A percentile compares a stretch with the other conserved stretches of the same genome.
These are phyloP conservation scores for Phytophthora sp. DNA, from an alignment of 352 stramenopile species.

Conservation along the genomic window DNA sequence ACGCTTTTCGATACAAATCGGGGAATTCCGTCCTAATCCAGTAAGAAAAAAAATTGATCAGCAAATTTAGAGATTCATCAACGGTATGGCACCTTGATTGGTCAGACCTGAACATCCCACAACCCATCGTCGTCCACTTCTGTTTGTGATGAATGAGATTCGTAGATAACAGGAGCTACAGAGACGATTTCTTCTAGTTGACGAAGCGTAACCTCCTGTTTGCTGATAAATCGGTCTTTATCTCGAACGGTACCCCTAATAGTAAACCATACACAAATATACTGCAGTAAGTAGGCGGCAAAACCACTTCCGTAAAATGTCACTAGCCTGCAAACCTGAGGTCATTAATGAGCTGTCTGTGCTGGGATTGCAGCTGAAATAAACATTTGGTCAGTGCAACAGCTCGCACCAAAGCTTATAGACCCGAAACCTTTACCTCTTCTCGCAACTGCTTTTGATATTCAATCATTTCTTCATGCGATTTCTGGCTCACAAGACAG, in stretches of 20 bases:
- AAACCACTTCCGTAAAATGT: not conserved
- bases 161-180: constrained; percentile 13
- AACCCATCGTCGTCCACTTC: constrained; percentile 76
- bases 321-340: constrained; percentile 44
- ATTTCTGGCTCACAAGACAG: too few species aligned
- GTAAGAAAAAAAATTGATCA: not conserved
- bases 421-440: constrained; percentile 37
- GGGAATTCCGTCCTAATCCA: constrained; percentile 59
- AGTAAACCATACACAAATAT: not conserved
- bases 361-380: constrained; percentile 48
- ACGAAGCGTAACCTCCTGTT: constrained; percentile 50
- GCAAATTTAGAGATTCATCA: too few species aligned
- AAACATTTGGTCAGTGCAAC: not conserved
- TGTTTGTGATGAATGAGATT: constrained; percentile 51
- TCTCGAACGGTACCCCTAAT: constrained; percentile 47
- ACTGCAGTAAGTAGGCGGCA: not conserved
- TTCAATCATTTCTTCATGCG: constrained; percentile 50
- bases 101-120: constrained; percentile 74
- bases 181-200: constrained; percentile 47
- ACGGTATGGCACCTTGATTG: too few species aligned
- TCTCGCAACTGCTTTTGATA: constrained; percentile 54
- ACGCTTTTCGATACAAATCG: constrained; percentile 62
- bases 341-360: constrained; percentile 59
- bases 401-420: not conserved
- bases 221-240: constrained; percentile 57